Percentiles rank a stretch among this genome's conserved stretches.
These are phyloP conservation scores for Olyra latifolia DNA, from an alignment of 176 grass and related monocot genomes.

Conservation along the genomic window DNA sequence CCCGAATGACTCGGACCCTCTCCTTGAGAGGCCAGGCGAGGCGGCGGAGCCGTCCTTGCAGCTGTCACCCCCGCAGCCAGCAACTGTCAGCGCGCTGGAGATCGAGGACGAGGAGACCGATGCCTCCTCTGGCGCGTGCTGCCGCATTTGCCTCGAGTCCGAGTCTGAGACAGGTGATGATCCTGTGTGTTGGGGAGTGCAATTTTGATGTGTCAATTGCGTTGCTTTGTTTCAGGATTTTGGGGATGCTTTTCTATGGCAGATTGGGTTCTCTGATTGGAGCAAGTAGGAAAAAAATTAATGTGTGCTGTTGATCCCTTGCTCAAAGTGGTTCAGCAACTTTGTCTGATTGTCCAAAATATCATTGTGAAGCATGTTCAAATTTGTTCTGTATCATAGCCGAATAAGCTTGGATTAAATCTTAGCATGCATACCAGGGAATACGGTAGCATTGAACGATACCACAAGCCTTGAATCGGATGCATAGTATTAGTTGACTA, in stretches of 20 bases:
- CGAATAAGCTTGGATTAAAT: neutral
- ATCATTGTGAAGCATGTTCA: neutral
- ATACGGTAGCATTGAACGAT: neutral
- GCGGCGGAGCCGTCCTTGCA: neutral
- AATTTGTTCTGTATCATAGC: slow-evolving; percentile 7
- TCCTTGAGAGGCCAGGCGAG: slow-evolving; percentile 14
- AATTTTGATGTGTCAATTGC: neutral
- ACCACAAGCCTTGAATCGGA: neutral
- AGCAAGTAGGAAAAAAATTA: neutral
- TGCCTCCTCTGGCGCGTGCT: slow-evolving; percentile 64
- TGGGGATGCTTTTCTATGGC: neutral
- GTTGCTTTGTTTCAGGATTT: neutral
- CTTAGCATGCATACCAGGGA: neutral
- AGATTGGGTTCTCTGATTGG: neutral
- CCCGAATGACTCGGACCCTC: slow-evolving; percentile 51
- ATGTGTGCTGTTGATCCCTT: neutral
- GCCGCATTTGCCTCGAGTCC: slow-evolving; percentile 87
- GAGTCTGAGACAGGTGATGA: slow-evolving; percentile 69
- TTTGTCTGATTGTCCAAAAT: neutral
- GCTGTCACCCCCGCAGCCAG: slow-evolving; percentile 29
- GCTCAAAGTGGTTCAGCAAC: neutral
- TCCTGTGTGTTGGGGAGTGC: neutral
- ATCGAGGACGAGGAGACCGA: slow-evolving; percentile 81
- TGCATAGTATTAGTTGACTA: too few species aligned
- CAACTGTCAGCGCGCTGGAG: slow-evolving; percentile 42